These are phyloP conservation scores for Amaranthus hypochondriacus DNA, from an alignment of 148 eudicot genomes.

Conservation along the genomic window DNA sequence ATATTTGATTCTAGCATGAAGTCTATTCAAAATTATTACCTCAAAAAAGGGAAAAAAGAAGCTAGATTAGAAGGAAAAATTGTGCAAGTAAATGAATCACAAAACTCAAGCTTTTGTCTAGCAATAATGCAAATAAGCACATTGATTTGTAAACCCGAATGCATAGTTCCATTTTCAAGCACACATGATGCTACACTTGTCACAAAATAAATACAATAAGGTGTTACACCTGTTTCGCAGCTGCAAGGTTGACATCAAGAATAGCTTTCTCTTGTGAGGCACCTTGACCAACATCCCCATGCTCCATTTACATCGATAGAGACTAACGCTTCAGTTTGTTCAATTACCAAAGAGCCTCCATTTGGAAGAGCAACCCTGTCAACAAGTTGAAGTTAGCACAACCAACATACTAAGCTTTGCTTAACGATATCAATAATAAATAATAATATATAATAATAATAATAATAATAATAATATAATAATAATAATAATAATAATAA, in stretches of 20 bases:
- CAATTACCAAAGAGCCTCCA: slow-evolving; percentile 91
- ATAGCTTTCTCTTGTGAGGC: slow-evolving; percentile 89
- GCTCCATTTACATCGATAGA: slow-evolving; percentile 92
- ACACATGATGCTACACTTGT: neutral
- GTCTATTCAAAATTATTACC: neutral
- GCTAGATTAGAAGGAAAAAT: too few relatives aligned
- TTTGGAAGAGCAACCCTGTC: slow-evolving; percentile 72
- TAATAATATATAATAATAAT: too few relatives aligned
- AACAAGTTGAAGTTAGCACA: slow-evolving; percentile 28
- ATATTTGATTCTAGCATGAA: neutral
- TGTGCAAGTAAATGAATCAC: too few relatives aligned
- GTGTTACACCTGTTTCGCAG: slow-evolving; percentile 79
- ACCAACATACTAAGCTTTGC: slow-evolving; percentile 1
- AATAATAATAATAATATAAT: neutral
- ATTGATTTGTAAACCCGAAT: neutral
- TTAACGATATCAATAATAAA: neutral
- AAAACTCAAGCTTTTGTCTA: too few relatives aligned
- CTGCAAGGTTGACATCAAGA: slow-evolving; percentile 91
- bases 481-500: too few relatives aligned
- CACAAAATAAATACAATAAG: neutral
- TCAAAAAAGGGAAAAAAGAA: too few relatives aligned
- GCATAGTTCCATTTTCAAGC: neutral
- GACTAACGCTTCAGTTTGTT: slow-evolving; percentile 96
- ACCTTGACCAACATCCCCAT: slow-evolving; percentile 79
- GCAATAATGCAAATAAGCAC: neutral